A percentile compares a stretch with the other conserved stretches of the same genome.
phyloP scores from a whole-genome alignment of 768 basidiomycete species.

The Kwoniella botswanensis region DNA sequence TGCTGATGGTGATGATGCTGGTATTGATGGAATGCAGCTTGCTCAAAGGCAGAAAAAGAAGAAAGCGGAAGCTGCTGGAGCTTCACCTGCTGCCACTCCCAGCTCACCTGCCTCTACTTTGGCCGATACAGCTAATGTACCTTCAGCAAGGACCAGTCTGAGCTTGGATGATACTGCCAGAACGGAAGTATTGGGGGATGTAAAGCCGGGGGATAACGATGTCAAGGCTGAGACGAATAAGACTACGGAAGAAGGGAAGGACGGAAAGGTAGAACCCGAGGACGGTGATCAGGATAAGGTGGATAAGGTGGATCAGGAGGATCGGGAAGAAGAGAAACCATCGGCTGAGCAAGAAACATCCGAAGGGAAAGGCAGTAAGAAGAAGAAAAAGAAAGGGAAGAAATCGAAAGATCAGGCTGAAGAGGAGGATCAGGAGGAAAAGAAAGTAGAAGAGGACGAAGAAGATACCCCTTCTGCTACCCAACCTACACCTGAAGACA shows the following conservation, averaged over 20 bases:
- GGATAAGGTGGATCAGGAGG: conserved; percentile 7
- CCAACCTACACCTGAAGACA: neutral
- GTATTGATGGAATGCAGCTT: conserved; percentile 24
- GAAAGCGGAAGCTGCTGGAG: conserved; percentile 17
- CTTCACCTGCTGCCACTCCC: conserved; percentile 27
- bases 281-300: conserved; percentile 6
- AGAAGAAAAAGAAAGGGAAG: conserved; percentile 30
- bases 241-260: too few relatives aligned
- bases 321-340: conserved; percentile 23
- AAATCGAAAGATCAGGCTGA: conserved; percentile 1
- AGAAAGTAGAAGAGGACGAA: conserved; percentile 8
- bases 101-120: conserved; percentile 38
- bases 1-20: neutral
- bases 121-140: conserved; percentile 18
- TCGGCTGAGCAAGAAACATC: conserved; percentile 15
- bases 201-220: neutral
- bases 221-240: neutral
- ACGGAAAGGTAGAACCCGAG: neutral
- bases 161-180: conserved; percentile 41
- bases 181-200: conserved; percentile 25
- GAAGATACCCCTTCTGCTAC: neutral
- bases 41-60: conserved; percentile 42
- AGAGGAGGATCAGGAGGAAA: conserved; percentile 4
- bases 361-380: neutral
- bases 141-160: conserved; percentile 46